Percentiles rank a stretch among this genome's conserved stretches.
Evolutionary conservation across 257 asterid genomes (phyloP).

Genomic region (Orobanche coerulescens): DNA sequence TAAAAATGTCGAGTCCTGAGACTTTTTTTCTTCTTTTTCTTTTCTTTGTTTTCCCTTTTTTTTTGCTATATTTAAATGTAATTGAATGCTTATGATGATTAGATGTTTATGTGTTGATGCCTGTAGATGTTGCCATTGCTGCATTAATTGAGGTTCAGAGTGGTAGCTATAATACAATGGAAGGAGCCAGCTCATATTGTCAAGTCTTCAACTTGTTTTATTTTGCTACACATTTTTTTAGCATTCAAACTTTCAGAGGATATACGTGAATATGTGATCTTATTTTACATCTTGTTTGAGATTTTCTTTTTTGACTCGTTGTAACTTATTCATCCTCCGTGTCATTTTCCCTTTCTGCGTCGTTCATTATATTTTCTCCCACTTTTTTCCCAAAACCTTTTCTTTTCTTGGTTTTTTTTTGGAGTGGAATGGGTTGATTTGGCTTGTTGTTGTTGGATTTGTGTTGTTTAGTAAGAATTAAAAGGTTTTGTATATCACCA

Average conservation of each 20-base stretch:
- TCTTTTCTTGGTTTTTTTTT: neutral
- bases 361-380: neutral
- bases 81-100: neutral
- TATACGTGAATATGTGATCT: neutral
- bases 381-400: neutral
- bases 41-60: neutral
- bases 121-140: conserved; percentile 7
- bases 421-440: neutral
- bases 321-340: neutral
- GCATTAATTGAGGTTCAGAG: neutral
- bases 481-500: neutral
- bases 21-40: neutral
- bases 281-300: neutral
- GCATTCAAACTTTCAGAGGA: neutral
- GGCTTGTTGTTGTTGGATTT: neutral
- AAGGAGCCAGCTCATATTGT: conserved; percentile 3
- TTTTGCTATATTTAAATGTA: neutral
- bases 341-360: neutral
- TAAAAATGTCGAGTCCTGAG: neutral
- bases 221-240: neutral
- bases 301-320: neutral
- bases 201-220: neutral
- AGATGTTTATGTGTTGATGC: neutral
- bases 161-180: neutral
- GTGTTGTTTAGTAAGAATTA: neutral